These are phyloP conservation scores for Exsudoporus frostii DNA, from an alignment of 768 basidiomycete genomes.

Conservation along the genomic window DNA sequence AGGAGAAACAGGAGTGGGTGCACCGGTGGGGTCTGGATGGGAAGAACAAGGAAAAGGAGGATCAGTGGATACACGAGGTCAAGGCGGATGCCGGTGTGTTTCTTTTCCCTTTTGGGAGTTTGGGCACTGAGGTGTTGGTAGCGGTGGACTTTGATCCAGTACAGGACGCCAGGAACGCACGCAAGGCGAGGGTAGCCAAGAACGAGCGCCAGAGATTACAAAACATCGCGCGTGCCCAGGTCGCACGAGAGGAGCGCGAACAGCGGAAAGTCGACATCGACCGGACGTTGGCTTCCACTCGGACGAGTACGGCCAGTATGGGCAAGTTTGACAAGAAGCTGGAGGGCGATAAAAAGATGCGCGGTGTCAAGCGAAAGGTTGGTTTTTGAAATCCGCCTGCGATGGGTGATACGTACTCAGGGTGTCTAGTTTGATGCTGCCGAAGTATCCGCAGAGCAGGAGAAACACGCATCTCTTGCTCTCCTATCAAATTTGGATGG, in stretches of 20 bases:
- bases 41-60: conserved; percentile 84
- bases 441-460: conserved; percentile 59
- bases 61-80: conserved; percentile 91
- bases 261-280: conserved; percentile 74
- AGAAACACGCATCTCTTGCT: conserved; percentile 70
- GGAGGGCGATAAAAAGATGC: conserved; percentile 86
- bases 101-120: neutral
- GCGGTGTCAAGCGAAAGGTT: conserved; percentile 92
- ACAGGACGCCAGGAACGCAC: conserved; percentile 69
- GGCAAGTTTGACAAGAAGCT: conserved; percentile 89
- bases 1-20: conserved; percentile 92
- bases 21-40: conserved; percentile 86
- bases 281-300: conserved; percentile 68
- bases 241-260: conserved; percentile 35
- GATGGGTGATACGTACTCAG: neutral
- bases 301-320: conserved; percentile 90
- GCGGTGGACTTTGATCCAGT: conserved; percentile 80
- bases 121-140: conserved; percentile 25
- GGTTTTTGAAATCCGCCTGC: neutral
- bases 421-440: conserved; percentile 77
- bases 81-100: conserved; percentile 78
- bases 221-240: conserved; percentile 63
- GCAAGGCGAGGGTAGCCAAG: conserved; percentile 79
- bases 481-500: conserved; percentile 78
- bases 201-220: conserved; percentile 75